Evolutionary conservation across 139 green algal genomes (phyloP).

Genomic region (Coelastrella sp.): DNA sequence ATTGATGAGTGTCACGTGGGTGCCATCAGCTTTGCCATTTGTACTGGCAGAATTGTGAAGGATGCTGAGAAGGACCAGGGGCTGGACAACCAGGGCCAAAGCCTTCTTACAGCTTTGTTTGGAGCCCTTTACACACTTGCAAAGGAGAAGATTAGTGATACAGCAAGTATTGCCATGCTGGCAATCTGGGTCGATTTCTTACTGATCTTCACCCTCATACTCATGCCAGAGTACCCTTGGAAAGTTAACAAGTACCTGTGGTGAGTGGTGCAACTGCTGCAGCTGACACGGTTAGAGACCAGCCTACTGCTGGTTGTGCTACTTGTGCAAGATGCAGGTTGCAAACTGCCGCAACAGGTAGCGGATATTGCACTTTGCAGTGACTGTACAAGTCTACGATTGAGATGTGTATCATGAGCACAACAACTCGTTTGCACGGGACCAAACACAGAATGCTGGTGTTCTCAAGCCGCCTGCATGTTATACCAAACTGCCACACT

Average conservation of each 20-base stretch:
- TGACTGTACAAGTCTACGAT: too few species aligned
- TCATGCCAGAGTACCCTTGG: conserved; percentile 66
- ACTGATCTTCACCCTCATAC: conserved; percentile 55
- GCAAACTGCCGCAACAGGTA: too few species aligned
- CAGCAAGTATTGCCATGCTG: conserved; percentile 50
- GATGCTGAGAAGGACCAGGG: conserved; percentile 49
- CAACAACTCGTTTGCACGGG: too few species aligned
- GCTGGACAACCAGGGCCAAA: conserved; percentile 22
- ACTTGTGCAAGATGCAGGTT: too few species aligned
- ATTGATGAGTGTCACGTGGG: too few species aligned
- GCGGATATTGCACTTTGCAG: too few species aligned
- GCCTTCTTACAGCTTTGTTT: conserved; percentile 49
- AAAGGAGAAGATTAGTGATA: conserved; percentile 67
- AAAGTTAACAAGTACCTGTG: conserved; percentile 30
- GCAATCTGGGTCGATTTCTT: conserved; percentile 63
- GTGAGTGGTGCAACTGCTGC: conserved; percentile 40
- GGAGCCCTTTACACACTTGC: conserved; percentile 59
- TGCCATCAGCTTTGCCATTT: too few species aligned
- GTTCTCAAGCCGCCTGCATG: too few species aligned
- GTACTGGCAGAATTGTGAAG: conserved; percentile 44
- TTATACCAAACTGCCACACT: too few species aligned
- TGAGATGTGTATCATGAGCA: too few species aligned
- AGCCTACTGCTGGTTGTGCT: too few species aligned
- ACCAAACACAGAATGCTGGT: too few species aligned
- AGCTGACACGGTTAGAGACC: not conserved